Conservation (phyloP, 2,329 filamentous ascomycete species). For the Fusarium sp. region DNA sequence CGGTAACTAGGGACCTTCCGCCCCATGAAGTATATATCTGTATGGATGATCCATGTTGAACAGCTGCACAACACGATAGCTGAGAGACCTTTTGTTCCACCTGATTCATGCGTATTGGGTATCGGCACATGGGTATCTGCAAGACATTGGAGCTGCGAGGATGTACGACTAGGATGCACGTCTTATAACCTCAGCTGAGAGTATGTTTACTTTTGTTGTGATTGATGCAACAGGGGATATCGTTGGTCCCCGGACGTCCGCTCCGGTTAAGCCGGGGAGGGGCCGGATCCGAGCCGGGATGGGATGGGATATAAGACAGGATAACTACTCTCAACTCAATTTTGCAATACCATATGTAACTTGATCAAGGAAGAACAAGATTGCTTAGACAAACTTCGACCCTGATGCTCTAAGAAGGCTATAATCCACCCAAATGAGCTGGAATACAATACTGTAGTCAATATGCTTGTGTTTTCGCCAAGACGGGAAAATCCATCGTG, state of each 20-base stretch:
- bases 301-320: neutral
- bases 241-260: constrained; percentile 2
- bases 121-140: constrained; percentile 12
- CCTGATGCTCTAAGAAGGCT: neutral
- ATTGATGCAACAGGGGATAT: constrained; percentile 1
- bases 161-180: neutral
- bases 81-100: constrained; percentile 29
- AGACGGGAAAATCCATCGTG: neutral
- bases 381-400: too few relatives aligned
- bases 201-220: constrained; percentile 25
- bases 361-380: neutral
- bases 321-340: neutral
- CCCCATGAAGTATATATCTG: constrained; percentile 19
- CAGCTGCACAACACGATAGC: constrained; percentile 31
- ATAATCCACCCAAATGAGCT: too few relatives aligned
- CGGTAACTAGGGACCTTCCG: constrained; percentile 9
- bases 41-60: constrained; percentile 39
- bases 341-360: neutral
- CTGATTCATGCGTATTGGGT: constrained; percentile 16
- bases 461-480: neutral
- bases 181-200: constrained; percentile 9
- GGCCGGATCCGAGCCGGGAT: constrained; percentile 29
- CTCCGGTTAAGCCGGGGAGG: constrained; percentile 25
- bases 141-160: constrained; percentile 8
- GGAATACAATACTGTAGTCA: neutral